Percentiles rank a stretch among this genome's conserved stretches.
phyloP scores from a whole-genome alignment of 371 early-diverging fungal genomes.

The Mortierella sp. region DNA sequence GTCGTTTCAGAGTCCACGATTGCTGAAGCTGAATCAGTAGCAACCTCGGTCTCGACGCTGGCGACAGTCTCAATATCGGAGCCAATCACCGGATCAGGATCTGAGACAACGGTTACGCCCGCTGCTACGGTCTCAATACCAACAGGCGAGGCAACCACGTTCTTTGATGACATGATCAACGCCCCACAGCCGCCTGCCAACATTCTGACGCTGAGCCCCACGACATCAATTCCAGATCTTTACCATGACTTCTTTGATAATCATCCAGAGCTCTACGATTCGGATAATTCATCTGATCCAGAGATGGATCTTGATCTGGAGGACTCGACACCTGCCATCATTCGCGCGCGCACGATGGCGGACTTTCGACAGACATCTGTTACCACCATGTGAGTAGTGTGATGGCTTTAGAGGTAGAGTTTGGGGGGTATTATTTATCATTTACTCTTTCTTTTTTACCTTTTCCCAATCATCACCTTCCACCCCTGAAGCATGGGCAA shows the following conservation, averaged over 20 bases:
- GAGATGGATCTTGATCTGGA: slow-evolving; percentile 40
- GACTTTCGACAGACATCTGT: slow-evolving; percentile 20
- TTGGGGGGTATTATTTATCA: not conserved
- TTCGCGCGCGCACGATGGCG: slow-evolving; percentile 32
- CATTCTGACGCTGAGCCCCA: slow-evolving; percentile 46
- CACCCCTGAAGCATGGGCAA: not conserved
- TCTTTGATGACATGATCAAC: slow-evolving; percentile 58
- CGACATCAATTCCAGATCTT: slow-evolving; percentile 49
- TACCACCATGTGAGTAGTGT: slow-evolving; percentile 13
- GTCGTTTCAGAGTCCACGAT: not conserved
- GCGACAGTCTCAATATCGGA: slow-evolving; percentile 1
- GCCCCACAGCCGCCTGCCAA: slow-evolving; percentile 52
- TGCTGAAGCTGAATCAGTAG: too few relatives aligned
- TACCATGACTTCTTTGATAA: slow-evolving; percentile 47
- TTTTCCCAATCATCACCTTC: not conserved
- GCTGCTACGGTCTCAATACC: slow-evolving; percentile 5
- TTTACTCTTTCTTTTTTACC: not conserved
- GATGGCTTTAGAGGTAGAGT: too few relatives aligned
- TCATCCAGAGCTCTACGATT: slow-evolving; percentile 25
- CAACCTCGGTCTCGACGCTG: not conserved
- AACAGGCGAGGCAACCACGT: slow-evolving; percentile 46
- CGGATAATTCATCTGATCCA: slow-evolving; percentile 23
- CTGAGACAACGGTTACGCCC: not conserved
- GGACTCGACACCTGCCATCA: slow-evolving; percentile 5
- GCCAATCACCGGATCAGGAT: not conserved